These are phyloP conservation scores for Monilinia polystroma DNA, from an alignment of 2,329 filamentous ascomycete genomes.

Conservation along the genomic window DNA sequence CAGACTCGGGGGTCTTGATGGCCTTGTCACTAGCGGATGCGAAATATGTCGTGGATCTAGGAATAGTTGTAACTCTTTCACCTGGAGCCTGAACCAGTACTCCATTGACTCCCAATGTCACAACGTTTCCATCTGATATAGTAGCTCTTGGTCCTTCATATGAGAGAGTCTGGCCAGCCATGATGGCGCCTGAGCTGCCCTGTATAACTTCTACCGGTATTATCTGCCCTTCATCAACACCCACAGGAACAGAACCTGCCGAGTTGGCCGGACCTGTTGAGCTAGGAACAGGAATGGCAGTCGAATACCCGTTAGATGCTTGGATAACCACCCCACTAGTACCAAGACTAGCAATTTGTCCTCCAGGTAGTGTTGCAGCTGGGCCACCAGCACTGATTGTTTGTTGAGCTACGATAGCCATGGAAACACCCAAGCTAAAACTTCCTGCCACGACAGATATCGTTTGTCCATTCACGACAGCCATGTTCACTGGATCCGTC, in stretches of 20 bases:
- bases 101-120: constrained; percentile 23
- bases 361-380: constrained; percentile 18
- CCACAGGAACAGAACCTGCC: too few species aligned
- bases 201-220: constrained; percentile 1
- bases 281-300: constrained; percentile 21
- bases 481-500: neutral
- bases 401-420: constrained; percentile 17
- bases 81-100: constrained; percentile 27
- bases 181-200: constrained; percentile 19
- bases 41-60: neutral
- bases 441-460: constrained; percentile 21
- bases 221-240: neutral
- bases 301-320: constrained; percentile 22
- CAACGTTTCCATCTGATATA: constrained; percentile 22
- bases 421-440: neutral
- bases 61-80: constrained; percentile 21
- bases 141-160: constrained; percentile 25
- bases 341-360: constrained; percentile 26
- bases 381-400: constrained; percentile 24
- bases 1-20: neutral
- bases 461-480: constrained; percentile 19
- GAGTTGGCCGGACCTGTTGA: neutral
- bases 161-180: constrained; percentile 24
- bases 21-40: neutral
- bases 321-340: constrained; percentile 24